phyloP scores from a whole-genome alignment of 2,329 filamentous ascomycete genomes.

The Neoascochyta sp. region DNA sequence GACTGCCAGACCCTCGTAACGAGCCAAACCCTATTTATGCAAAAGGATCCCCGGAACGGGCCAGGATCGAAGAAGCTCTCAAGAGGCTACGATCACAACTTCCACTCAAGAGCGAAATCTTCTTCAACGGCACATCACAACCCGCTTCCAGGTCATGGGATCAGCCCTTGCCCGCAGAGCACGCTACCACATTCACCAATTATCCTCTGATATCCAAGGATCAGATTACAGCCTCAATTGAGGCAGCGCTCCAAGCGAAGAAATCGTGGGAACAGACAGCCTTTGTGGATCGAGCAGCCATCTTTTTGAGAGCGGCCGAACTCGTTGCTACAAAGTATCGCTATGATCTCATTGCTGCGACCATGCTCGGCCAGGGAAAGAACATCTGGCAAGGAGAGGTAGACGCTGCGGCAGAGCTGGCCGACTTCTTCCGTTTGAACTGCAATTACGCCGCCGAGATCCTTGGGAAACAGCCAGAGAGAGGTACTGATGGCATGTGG shows the following conservation, averaged over 20 bases:
- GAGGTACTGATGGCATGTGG: conserved; percentile 79
- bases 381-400: conserved; percentile 98
- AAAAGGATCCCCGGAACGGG: conserved; percentile 26
- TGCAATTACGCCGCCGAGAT: conserved; percentile 88
- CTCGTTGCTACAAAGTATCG: conserved; percentile 85
- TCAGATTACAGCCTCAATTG: conserved; percentile 74
- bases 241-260: conserved; percentile 77
- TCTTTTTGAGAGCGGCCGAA: conserved; percentile 94
- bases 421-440: conserved; percentile 87
- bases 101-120: conserved; percentile 24
- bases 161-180: conserved; percentile 40
- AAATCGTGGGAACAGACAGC: conserved; percentile 77
- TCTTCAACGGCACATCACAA: conserved; percentile 26
- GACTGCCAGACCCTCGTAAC: conserved; percentile 25
- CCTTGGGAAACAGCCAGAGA: conserved; percentile 77
- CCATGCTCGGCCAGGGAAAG: conserved; percentile 94
- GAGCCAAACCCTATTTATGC: conserved; percentile 31
- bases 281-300: conserved; percentile 82
- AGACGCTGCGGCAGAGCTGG: conserved; percentile 84
- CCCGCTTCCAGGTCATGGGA: conserved; percentile 20
- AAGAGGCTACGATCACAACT: conserved; percentile 24
- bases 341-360: conserved; percentile 91
- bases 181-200: conserved; percentile 68
- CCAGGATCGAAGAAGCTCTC: conserved; percentile 21
- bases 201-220: conserved; percentile 74